Evolutionary conservation across 1,284 basidiomycete genomes (phyloP).

Genomic region (Trichosporon ovoides): DNA sequence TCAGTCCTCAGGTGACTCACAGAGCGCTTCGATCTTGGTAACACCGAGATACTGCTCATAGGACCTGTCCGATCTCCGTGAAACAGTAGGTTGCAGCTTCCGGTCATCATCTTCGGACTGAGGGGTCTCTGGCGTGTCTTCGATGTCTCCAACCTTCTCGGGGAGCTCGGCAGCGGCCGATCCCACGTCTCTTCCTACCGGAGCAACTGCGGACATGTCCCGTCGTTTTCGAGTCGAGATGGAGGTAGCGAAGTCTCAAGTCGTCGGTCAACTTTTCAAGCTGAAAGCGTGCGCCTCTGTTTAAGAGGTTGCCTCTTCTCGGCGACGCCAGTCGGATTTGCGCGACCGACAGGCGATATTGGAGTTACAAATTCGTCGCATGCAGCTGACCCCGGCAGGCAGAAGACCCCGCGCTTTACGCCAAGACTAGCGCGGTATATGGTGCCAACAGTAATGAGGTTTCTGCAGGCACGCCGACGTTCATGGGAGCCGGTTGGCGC

Average conservation of each 20-base stretch:
- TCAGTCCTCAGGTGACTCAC: slow-evolving; percentile 21
- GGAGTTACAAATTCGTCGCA: too few relatives aligned
- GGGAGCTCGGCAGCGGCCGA: background rate
- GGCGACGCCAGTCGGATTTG: background rate
- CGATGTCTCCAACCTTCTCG: background rate
- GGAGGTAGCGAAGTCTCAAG: background rate
- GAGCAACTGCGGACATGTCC: background rate
- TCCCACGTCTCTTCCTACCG: background rate
- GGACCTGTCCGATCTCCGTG: background rate
- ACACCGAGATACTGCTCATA: slow-evolving; percentile 35
- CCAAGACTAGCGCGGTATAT: background rate
- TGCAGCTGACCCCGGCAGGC: background rate
- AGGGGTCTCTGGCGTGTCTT: background rate
- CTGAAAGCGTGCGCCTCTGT: background rate
- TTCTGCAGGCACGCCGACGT: background rate
- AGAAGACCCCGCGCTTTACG: background rate
- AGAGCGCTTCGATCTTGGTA: slow-evolving; percentile 40
- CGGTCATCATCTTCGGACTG: background rate
- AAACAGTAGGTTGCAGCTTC: background rate
- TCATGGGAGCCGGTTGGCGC: background rate
- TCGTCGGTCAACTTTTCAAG: background rate
- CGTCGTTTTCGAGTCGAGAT: too few relatives aligned
- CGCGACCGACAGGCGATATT: background rate
- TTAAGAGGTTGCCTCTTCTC: background rate
- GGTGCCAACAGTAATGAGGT: background rate